Evolutionary conservation across 2,329 filamentous ascomycete species (phyloP).

Genomic region (Niveomyces coronatus): DNA sequence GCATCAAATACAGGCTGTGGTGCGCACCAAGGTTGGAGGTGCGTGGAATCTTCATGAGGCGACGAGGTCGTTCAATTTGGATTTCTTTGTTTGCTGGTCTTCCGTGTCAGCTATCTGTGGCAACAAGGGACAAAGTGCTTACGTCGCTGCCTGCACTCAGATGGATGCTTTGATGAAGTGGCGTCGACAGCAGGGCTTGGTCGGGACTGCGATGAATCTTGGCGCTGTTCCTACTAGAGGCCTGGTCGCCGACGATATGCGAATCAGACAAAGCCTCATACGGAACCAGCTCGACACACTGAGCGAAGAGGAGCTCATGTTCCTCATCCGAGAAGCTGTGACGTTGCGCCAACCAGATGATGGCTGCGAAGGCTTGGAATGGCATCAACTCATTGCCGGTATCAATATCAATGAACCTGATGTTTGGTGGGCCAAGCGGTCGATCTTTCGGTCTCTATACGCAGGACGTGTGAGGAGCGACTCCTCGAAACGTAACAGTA

Average conservation of each 20-base stretch:
- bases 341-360: too few species aligned
- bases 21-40: conserved; percentile 23
- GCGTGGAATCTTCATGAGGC: conserved; percentile 24
- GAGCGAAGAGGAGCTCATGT: conserved; percentile 16
- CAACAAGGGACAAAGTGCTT: conserved; percentile 22
- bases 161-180: conserved; percentile 23
- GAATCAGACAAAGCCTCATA: conserved; percentile 11
- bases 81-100: conserved; percentile 22
- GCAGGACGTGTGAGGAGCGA: too few species aligned
- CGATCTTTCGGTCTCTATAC: too few species aligned
- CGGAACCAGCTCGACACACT: conserved; percentile 13
- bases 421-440: too few species aligned
- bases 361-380: too few species aligned
- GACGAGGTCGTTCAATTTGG: conserved; percentile 12
- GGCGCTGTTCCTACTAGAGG: conserved; percentile 19
- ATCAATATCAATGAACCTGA: too few species aligned
- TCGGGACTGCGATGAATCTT: conserved; percentile 25
- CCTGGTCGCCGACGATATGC: conserved; percentile 13
- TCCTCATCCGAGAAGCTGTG: conserved; percentile 15
- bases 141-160: conserved; percentile 26
- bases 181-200: conserved; percentile 19
- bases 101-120: conserved; percentile 21
- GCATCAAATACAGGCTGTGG: conserved; percentile 15
- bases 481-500: too few species aligned
- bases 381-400: too few species aligned